phyloP scores from a whole-genome alignment of 129 eudicot genomes.

The Cynara cardunculus region DNA sequence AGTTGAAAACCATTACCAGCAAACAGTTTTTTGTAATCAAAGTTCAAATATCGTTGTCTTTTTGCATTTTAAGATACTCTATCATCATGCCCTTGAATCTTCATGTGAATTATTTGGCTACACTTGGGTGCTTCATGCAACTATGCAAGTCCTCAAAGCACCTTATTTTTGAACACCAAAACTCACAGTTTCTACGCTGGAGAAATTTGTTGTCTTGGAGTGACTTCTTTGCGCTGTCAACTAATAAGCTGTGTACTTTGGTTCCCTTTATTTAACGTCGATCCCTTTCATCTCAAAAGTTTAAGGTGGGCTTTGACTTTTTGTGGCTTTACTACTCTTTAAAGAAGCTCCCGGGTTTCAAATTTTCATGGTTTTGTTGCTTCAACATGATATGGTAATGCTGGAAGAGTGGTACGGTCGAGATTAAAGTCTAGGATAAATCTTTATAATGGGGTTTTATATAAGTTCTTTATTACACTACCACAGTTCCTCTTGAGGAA shows the following conservation, averaged over 20 bases:
- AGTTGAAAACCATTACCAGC: background rate
- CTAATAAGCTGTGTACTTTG: background rate
- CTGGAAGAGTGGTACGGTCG: background rate
- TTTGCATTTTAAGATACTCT: background rate
- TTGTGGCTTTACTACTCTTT: background rate
- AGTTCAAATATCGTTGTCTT: background rate
- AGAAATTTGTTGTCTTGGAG: background rate
- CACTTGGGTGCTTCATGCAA: background rate
- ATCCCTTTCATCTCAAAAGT: background rate
- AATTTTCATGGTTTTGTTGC: conserved; percentile 5
- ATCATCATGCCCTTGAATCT: background rate
- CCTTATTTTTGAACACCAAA: background rate
- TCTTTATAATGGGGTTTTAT: background rate
- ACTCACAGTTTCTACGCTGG: background rate
- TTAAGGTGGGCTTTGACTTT: background rate
- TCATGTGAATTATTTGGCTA: background rate
- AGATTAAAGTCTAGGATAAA: background rate
- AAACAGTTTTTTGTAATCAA: background rate
- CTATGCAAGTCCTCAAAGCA: background rate
- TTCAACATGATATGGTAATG: background rate
- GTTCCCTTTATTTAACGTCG: background rate
- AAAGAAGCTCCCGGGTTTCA: background rate
- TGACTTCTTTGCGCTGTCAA: background rate
- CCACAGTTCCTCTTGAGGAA: background rate
- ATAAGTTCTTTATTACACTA: background rate